These are phyloP conservation scores for Rhizophagus sp. DNA, from an alignment of 192 early-diverging fungal genomes.

Conservation along the genomic window DNA sequence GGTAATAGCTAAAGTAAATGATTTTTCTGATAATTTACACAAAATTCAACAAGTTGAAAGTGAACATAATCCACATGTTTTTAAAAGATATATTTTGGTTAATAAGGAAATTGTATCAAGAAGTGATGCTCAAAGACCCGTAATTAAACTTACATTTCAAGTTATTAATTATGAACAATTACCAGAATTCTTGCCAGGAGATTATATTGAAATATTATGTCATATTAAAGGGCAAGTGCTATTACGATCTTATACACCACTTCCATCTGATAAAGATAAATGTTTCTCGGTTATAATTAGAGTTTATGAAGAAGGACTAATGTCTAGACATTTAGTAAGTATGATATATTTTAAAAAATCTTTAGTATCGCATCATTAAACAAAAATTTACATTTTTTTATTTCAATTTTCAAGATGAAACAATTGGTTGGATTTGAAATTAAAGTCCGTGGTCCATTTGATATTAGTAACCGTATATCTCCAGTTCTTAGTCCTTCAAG, in stretches of 20 bases:
- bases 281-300: conserved; percentile 24
- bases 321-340: conserved; percentile 10
- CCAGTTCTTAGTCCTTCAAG: neutral
- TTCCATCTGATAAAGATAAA: neutral
- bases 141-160: conserved; percentile 21
- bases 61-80: no score
- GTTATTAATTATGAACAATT: neutral
- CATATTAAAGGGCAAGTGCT: conserved; percentile 27
- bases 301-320: conserved; percentile 27
- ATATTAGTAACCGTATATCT: neutral
- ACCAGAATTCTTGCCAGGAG: conserved; percentile 29
- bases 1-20: neutral
- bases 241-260: conserved; percentile 17
- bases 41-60: no score
- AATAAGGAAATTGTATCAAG: conserved; percentile 11
- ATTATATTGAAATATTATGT: conserved; percentile 24
- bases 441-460: conserved; percentile 28
- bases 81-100: conserved; percentile 14
- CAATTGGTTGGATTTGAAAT: conserved; percentile 28
- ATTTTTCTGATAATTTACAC: no score
- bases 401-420: conserved; percentile 8
- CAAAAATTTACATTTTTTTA: no score
- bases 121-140: neutral
- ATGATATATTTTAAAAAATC: neutral
- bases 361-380: no score